These are phyloP conservation scores for Exophiala aquamarina DNA, from an alignment of 2,329 filamentous ascomycete genomes.

Conservation along the genomic window DNA sequence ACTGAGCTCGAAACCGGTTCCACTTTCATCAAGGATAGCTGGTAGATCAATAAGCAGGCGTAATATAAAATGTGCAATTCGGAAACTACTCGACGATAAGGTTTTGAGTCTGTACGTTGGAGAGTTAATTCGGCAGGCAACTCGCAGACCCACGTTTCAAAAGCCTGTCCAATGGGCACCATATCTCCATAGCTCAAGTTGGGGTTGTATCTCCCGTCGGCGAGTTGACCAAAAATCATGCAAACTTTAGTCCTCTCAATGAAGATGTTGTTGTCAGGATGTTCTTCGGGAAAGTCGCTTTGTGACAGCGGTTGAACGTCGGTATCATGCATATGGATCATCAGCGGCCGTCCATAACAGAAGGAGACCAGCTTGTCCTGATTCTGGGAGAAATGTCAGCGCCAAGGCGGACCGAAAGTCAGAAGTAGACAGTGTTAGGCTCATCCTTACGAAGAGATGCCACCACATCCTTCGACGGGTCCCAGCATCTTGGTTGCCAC, in stretches of 20 bases:
- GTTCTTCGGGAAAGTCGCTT: slow-evolving; percentile 12
- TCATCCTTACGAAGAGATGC: slow-evolving; percentile 14
- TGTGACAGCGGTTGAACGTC: slow-evolving; percentile 14
- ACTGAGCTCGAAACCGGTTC: slow-evolving; percentile 8
- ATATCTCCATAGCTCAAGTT: slow-evolving; percentile 7
- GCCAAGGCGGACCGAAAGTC: not conserved
- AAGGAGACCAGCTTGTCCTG: slow-evolving; percentile 16
- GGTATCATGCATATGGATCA: slow-evolving; percentile 13
- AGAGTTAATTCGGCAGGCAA: slow-evolving; percentile 7
- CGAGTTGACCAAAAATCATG: slow-evolving; percentile 67
- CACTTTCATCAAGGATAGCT: slow-evolving; percentile 10
- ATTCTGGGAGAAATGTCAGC: slow-evolving; percentile 12
- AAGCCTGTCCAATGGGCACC: slow-evolving; percentile 7
- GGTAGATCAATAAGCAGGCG: slow-evolving; percentile 16
- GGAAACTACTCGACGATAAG: slow-evolving; percentile 15
- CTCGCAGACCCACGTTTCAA: slow-evolving; percentile 7
- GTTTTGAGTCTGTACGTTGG: too few relatives aligned
- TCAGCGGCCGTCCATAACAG: slow-evolving; percentile 13
- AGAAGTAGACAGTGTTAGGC: not conserved
- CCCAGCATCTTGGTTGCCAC: slow-evolving; percentile 10
- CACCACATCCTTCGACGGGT: slow-evolving; percentile 17
- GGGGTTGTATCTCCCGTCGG: slow-evolving; percentile 10
- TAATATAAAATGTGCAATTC: slow-evolving; percentile 17
- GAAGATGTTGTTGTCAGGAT: slow-evolving; percentile 17
- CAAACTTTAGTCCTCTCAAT: slow-evolving; percentile 65